Percentiles rank a stretch among this genome's conserved stretches.
Evolutionary conservation across 768 basidiomycete species (phyloP).

Genomic region (Amanita muscaria): DNA sequence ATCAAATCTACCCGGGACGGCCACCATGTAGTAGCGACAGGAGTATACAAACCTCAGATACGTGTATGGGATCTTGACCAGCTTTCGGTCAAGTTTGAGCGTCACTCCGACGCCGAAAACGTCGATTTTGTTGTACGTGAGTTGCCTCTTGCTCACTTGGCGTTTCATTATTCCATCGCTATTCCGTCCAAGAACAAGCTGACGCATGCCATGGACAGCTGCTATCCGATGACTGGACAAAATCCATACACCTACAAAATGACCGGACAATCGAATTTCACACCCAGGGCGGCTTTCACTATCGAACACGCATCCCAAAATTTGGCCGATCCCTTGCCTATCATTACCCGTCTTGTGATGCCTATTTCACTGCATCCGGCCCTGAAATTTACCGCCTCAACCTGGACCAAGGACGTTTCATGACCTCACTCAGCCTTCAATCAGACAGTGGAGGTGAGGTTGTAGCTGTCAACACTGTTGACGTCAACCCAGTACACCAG

Average conservation of each 20-base stretch:
- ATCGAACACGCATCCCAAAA: constrained; percentile 87
- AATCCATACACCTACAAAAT: constrained; percentile 91
- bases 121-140: constrained; percentile 94
- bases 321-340: constrained; percentile 91
- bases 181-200: neutral
- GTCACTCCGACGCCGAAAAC: constrained; percentile 94
- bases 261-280: constrained; percentile 94
- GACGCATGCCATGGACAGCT: constrained; percentile 40
- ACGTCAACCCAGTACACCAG: constrained; percentile 91
- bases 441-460: constrained; percentile 30
- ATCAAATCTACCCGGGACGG: constrained; percentile 90
- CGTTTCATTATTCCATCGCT: too few species aligned
- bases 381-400: constrained; percentile 89
- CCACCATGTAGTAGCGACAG: constrained; percentile 87
- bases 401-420: constrained; percentile 89
- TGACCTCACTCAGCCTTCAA: constrained; percentile 66
- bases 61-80: constrained; percentile 93
- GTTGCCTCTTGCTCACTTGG: constrained; percentile 20
- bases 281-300: constrained; percentile 88
- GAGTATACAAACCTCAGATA: constrained; percentile 97
- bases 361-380: constrained; percentile 77
- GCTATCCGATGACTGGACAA: constrained; percentile 97
- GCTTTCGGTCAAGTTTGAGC: constrained; percentile 88
- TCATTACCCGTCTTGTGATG: constrained; percentile 90
- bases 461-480: constrained; percentile 80